Base-by-base conservation (phyloP, 768 basidiomycete species). In the Clathrus columnatus region DNA sequence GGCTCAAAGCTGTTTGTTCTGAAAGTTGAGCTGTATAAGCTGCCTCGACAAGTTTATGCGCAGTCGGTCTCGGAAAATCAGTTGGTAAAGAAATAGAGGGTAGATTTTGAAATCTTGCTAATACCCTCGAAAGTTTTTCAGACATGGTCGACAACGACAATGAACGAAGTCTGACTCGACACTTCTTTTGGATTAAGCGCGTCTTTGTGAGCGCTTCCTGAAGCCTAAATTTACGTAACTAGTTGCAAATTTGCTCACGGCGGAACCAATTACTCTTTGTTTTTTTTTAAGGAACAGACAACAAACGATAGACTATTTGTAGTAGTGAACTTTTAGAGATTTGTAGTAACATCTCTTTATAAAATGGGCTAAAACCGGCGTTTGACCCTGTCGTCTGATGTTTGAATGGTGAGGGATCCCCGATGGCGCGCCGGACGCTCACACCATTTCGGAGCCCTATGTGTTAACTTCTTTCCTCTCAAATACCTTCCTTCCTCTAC, bases 81-180 rank as follows among this genome's bases (percentile, higher is more conserved):
- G 95, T 95, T 0, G 96, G 95, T 28, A 99, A 73, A 6, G 91
- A 90, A 61, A 98, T 85, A 4, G 87, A 85, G 1, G 96, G 94
- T 1, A 94, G 70, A 64, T 85, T 85, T 66, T 85, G 83, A 20
- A 98, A 74, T 60, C 87, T 75, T 21, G 75, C 68, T 16, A 85
- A 62, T 21, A 85, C 82, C 61, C 85, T 75, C 21, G 71, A 68
- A 14, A 87, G 74, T 36, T 48, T 47, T 44, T 28, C 45, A 23
- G 36, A 36, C 36, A 36, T 36, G 11, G 10, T 36, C n/a, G 36
- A 36, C 36, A n/a, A 14, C 36, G 36, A 36, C n/a, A n/a, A n/a
- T n/a, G n/a, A n/a, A n/a, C 36, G 36, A 2, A 3, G 4, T 3
- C 36, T 3, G 36, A 36, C 36, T 3, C 36, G 36, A 2, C 2